These are phyloP conservation scores for Dactylellina drechsleri DNA, from an alignment of 2,329 filamentous ascomycete species.

Conservation along the genomic window DNA sequence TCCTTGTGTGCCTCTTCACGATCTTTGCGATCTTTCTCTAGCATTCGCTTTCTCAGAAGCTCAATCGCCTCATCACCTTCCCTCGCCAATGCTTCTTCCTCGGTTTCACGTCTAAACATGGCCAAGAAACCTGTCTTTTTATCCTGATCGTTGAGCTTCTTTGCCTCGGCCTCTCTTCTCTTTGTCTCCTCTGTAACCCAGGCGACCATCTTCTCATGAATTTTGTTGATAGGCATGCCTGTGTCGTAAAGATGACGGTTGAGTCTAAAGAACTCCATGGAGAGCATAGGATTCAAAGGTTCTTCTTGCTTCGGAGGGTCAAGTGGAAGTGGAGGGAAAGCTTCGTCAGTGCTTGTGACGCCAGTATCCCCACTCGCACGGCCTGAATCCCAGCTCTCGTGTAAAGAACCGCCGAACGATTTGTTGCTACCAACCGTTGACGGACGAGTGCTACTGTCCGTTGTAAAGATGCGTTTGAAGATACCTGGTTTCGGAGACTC, in stretches of 20 bases:
- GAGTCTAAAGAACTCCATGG: not conserved
- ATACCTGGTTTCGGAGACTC: conserved; percentile 23
- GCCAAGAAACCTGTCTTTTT: conserved; percentile 15
- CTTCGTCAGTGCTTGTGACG: conserved; percentile 35
- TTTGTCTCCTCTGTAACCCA: not conserved
- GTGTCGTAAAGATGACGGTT: not conserved
- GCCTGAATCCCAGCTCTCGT: conserved; percentile 41
- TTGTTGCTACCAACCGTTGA: conserved; percentile 43
- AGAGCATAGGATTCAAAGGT: too few species aligned
- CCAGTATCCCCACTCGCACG: conserved; percentile 49
- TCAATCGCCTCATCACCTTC: not conserved
- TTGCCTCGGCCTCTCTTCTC: not conserved
- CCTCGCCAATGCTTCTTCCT: not conserved
- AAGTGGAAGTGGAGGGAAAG: conserved; percentile 5
- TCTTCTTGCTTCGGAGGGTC: too few species aligned
- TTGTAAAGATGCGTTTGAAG: conserved; percentile 33
- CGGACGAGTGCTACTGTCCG: conserved; percentile 20
- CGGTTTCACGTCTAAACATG: conserved; percentile 1
- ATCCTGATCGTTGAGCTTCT: not conserved
- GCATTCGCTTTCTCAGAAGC: not conserved
- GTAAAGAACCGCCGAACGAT: conserved; percentile 37
- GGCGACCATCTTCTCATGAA: not conserved
- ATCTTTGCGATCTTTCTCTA: not conserved
- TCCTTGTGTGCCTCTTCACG: conserved; percentile 12
- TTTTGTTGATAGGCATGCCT: not conserved